phyloP scores from a whole-genome alignment of 306 rosid species.

The Abrus pulchellus region DNA sequence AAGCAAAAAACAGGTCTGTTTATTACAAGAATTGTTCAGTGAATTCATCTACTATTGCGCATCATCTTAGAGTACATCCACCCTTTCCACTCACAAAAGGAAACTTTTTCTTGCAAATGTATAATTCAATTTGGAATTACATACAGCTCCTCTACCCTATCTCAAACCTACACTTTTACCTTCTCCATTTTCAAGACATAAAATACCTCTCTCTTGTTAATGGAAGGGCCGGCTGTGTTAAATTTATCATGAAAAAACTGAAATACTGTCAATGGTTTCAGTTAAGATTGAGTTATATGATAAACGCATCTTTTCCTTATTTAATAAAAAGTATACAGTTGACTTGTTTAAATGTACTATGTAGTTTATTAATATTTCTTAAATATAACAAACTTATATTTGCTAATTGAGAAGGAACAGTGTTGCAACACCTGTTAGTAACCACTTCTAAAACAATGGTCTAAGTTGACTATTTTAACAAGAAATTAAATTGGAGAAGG shows the following conservation, averaged over 20 bases:
- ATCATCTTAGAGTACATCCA: neutral
- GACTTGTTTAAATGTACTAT: neutral
- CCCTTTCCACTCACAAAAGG: conserved; percentile 21
- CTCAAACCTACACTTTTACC: conserved; percentile 30
- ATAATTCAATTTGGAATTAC: neutral
- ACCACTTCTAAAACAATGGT: neutral
- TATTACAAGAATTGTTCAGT: conserved; percentile 14
- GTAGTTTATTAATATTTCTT: conserved; percentile 1
- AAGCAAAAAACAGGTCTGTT: conserved; percentile 81
- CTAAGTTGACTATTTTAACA: conserved; percentile 12
- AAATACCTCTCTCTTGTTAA: conserved; percentile 1
- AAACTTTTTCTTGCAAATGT: conserved; percentile 8
- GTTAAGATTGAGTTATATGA: conserved; percentile 23
- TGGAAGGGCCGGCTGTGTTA: neutral
- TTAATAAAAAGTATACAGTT: neutral
- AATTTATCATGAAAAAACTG: conserved; percentile 16
- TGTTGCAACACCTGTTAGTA: neutral
- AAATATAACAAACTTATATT: conserved; percentile 7
- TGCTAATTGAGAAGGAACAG: neutral
- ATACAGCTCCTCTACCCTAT: conserved; percentile 10
- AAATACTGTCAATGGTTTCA: neutral
- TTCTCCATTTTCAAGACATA: neutral
- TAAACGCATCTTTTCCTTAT: neutral
- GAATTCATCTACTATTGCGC: conserved; percentile 19
- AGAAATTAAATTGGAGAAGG: conserved; percentile 17